phyloP scores from a whole-genome alignment of 2,329 filamentous ascomycete species.

The Trichothecium sympodiale region DNA sequence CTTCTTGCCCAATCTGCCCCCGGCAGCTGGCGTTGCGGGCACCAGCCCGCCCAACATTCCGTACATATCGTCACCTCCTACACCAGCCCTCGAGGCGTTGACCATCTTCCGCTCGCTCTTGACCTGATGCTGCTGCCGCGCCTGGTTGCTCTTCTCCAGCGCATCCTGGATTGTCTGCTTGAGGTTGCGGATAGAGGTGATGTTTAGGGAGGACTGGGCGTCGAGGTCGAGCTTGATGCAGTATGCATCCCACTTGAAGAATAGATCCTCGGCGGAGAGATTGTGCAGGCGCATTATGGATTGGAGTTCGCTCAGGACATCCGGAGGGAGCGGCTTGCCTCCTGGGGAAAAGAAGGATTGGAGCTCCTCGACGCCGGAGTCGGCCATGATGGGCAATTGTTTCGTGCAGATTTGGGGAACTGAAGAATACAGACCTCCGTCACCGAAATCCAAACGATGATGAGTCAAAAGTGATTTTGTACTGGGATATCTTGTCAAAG shows the following conservation, averaged over 20 bases:
- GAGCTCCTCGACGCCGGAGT: constrained; percentile 16
- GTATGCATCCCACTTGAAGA: constrained; percentile 99
- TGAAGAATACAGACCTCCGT: too few relatives aligned
- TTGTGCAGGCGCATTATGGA: constrained; percentile 80
- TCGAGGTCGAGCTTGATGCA: constrained; percentile 87
- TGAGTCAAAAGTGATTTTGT: too few relatives aligned
- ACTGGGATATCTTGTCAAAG: too few relatives aligned
- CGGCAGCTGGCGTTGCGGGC: constrained; percentile 46
- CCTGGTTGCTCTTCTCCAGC: constrained; percentile 63
- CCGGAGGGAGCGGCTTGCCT: constrained; percentile 49
- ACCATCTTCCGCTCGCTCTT: constrained; percentile 51
- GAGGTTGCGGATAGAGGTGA: constrained; percentile 60
- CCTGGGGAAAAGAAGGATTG: constrained; percentile 22
- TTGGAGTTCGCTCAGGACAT: constrained; percentile 70
- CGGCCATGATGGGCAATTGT: constrained; percentile 20
- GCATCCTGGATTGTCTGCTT: constrained; percentile 80
- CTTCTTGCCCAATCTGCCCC: constrained; percentile 29
- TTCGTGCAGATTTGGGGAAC: too few relatives aligned
- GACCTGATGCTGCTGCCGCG: constrained; percentile 45
- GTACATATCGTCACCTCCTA: constrained; percentile 51
- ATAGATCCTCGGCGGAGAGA: constrained; percentile 74
- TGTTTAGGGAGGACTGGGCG: constrained; percentile 45
- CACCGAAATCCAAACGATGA: too few relatives aligned
- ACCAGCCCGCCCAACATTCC: constrained; percentile 69
- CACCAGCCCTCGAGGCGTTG: constrained; percentile 31